These are phyloP conservation scores for Guillardia theta DNA, from an alignment of 78 protist species.

Conservation along the genomic window DNA sequence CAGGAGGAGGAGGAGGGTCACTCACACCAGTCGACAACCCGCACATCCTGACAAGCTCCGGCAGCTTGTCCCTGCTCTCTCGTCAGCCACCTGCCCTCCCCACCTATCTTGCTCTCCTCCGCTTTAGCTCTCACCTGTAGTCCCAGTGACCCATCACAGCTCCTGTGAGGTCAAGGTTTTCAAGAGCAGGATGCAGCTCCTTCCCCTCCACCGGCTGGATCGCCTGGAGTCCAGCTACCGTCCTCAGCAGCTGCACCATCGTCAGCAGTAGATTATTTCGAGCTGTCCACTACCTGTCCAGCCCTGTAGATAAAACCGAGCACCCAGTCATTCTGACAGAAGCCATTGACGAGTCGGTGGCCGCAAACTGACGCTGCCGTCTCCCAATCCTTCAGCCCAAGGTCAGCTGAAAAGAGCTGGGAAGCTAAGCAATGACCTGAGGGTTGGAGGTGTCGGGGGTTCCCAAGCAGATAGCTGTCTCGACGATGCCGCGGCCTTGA, in stretches of 20 bases:
- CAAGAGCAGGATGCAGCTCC: background rate
- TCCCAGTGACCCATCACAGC: background rate
- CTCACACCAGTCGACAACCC: background rate
- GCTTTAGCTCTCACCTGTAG: too few species aligned
- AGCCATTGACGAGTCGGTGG: slow-evolving; percentile 31
- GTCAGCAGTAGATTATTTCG: too few species aligned
- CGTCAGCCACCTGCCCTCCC: too few species aligned
- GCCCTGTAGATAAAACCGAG: slow-evolving; percentile 26
- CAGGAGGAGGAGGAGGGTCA: too few species aligned
- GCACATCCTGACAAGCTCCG: background rate
- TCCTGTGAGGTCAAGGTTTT: background rate
- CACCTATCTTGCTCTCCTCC: too few species aligned
- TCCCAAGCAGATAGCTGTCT: background rate
- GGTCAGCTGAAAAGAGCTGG: too few species aligned
- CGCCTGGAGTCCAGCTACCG: background rate
- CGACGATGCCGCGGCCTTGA: background rate
- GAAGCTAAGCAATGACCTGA: too few species aligned
- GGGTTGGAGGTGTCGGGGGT: background rate
- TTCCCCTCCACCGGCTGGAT: too few species aligned
- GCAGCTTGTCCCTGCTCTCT: background rate
- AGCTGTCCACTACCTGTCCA: too few species aligned
- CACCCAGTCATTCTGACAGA: background rate
- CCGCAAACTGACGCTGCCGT: background rate
- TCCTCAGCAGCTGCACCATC: too few species aligned
- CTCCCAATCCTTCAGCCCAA: too few species aligned